Conservation (phyloP, 768 basidiomycete genomes). For the Leccinum subgranulosum region DNA sequence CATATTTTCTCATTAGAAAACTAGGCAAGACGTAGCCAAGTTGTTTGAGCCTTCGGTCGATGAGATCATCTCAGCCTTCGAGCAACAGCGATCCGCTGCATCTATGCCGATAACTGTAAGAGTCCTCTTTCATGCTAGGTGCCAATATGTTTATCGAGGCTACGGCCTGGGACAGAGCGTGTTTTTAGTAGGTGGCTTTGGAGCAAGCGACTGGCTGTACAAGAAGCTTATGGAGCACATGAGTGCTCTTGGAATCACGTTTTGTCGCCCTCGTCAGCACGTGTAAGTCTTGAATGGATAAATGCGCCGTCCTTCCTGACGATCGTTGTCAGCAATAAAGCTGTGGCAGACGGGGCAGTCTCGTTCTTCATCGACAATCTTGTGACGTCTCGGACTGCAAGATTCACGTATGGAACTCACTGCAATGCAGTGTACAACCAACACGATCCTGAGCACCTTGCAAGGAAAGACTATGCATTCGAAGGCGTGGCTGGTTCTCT, state of each 20-base stretch:
- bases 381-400: conserved; percentile 9
- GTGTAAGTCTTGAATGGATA: conserved; percentile 6
- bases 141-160: neutral
- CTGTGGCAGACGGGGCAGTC: conserved; percentile 15
- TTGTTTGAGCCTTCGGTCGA: conserved; percentile 13
- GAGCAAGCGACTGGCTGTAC: conserved; percentile 13
- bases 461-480: conserved; percentile 3
- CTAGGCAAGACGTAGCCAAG: conserved; percentile 9
- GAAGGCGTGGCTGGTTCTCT: conserved; percentile 8
- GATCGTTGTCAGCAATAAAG: conserved; percentile 6
- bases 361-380: conserved; percentile 11
- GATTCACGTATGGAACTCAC: conserved; percentile 14
- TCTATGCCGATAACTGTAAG: conserved; percentile 8
- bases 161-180: neutral
- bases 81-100: conserved; percentile 8
- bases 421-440: conserved; percentile 12
- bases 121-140: neutral
- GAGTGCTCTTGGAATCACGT: conserved; percentile 3
- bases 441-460: conserved; percentile 6
- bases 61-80: conserved; percentile 13
- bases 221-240: conserved; percentile 11
- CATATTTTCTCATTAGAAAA: conserved; percentile 35
- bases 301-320: neutral
- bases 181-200: conserved; percentile 15
- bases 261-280: conserved; percentile 12